Percentiles rank a stretch among this genome's conserved stretches.
These are phyloP conservation scores for Begonia fuchsioides DNA, from an alignment of 306 rosid genomes.

Conservation along the genomic window DNA sequence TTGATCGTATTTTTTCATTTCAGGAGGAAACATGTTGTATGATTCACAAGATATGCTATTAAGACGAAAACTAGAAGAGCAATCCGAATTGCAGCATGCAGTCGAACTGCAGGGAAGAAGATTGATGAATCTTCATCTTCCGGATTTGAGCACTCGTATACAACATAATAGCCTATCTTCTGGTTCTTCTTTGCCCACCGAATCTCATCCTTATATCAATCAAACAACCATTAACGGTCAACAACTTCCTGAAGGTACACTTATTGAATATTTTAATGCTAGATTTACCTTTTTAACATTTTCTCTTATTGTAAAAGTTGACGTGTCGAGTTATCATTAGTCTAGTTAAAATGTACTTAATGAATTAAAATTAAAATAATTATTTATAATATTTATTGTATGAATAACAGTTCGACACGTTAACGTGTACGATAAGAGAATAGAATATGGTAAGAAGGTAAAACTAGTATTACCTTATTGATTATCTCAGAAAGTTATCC, in stretches of 20 bases:
- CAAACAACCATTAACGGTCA: constrained; percentile 25
- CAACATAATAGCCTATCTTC: constrained; percentile 67
- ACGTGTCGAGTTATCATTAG: too few relatives aligned
- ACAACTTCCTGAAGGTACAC: constrained; percentile 50
- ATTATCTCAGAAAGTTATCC: too few relatives aligned
- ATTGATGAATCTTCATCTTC: constrained; percentile 73
- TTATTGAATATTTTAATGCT: not conserved
- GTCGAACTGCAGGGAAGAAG: constrained; percentile 77
- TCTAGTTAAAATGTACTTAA: too few relatives aligned
- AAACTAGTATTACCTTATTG: too few relatives aligned
- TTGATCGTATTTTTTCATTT: constrained; percentile 2
- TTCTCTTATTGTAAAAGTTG: too few relatives aligned
- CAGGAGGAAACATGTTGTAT: constrained; percentile 61
- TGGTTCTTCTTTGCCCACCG: constrained; percentile 40
- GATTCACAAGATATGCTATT: constrained; percentile 49
- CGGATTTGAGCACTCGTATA: constrained; percentile 49
- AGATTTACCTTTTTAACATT: too few relatives aligned
- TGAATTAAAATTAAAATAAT: too few relatives aligned
- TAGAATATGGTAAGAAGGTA: too few relatives aligned
- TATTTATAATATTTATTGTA: too few relatives aligned
- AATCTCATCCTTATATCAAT: constrained; percentile 29
- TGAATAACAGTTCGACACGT: too few relatives aligned
- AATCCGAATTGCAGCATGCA: constrained; percentile 72
- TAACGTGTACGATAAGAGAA: too few relatives aligned
- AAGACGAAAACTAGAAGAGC: constrained; percentile 71